These are phyloP conservation scores for Botryotinia globosa DNA, from an alignment of 2,329 filamentous ascomycete genomes.

Conservation along the genomic window DNA sequence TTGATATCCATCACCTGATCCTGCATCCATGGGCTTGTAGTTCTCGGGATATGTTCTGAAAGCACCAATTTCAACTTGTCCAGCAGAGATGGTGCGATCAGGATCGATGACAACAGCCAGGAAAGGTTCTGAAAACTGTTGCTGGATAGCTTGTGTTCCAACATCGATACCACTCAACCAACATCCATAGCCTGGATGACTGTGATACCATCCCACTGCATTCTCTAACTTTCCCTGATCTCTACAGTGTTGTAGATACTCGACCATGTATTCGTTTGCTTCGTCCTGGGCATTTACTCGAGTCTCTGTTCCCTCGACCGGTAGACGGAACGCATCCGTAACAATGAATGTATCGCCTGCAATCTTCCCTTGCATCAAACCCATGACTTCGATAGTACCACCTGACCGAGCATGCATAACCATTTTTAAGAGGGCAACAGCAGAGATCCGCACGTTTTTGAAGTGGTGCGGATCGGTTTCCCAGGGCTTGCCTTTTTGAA, in stretches of 20 bases:
- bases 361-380: slow-evolving; percentile 94
- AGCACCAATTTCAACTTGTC: slow-evolving; percentile 92
- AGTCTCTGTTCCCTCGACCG: slow-evolving; percentile 98
- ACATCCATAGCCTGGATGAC: slow-evolving; percentile 95
- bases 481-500: slow-evolving; percentile 71
- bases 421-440: slow-evolving; percentile 96
- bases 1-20: slow-evolving; percentile 58
- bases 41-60: slow-evolving; percentile 85
- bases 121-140: slow-evolving; percentile 84
- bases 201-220: slow-evolving; percentile 97
- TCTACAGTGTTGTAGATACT: slow-evolving; percentile 74
- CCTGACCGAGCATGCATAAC: slow-evolving; percentile 98
- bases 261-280: slow-evolving; percentile 94
- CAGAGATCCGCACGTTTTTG: slow-evolving; percentile 88
- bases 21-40: slow-evolving; percentile 57
- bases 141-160: slow-evolving; percentile 79
- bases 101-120: slow-evolving; percentile 95
- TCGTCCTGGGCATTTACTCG: slow-evolving; percentile 94
- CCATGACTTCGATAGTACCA: slow-evolving; percentile 92
- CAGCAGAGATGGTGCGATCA: slow-evolving; percentile 88
- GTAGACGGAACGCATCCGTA: slow-evolving; percentile 88
- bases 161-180: slow-evolving; percentile 98
- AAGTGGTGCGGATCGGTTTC: slow-evolving; percentile 77
- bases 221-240: slow-evolving; percentile 83
- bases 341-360: slow-evolving; percentile 82